Base-by-base conservation (phyloP, 176 grass and related monocot genomes). In the Elaeis guineensis region DNA sequence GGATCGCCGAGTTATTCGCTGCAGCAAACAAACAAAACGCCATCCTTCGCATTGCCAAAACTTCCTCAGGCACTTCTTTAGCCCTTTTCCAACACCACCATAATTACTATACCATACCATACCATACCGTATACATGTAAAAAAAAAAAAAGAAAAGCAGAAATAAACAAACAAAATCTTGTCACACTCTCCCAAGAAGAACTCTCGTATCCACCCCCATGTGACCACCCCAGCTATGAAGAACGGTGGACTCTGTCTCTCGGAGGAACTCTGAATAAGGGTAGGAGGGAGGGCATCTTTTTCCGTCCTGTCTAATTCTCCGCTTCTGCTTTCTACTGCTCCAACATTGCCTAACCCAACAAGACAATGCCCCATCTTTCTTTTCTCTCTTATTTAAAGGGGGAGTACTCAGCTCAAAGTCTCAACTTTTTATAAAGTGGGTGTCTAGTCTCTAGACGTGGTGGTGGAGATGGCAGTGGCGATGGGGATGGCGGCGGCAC, bases 401-500 rank as follows among this genome's bases (percentile, higher is more conserved):
- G 35, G 0, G 35, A 12, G 35, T 12, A 8, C 32, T 35, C 2
- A 44, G 35, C 35, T 44, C 3, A 12, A 44, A 44, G 8, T 44
- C 35, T 44, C 35, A 14, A 44, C 35, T 14, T 44, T 12, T 44
- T 44, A 44, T 44, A 44, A 14, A 44, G 35, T 12, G 35, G 1
- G 35, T 44, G 11, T 44, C 35, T 0, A 30, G 28, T 44, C 35
- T 14, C 9, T 14, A 44, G 35, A 0, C 11, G 32, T 9, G 32
- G 32, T 35, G 32, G 7, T 35, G 32, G 7, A 35, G 32, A 35
- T 44, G 35, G 35, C 35, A 2, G 58, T 3, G 58, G 9, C 12
- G 54, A 70, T 70, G 66, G 75, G 52, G 6, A 28, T 72, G 14
- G 55, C 66, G 5, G 52, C 60, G 14, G 79, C 79, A 28, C 69